Conservation (phyloP, 139 green algal species). For the Medakamo hakoo region DNA sequence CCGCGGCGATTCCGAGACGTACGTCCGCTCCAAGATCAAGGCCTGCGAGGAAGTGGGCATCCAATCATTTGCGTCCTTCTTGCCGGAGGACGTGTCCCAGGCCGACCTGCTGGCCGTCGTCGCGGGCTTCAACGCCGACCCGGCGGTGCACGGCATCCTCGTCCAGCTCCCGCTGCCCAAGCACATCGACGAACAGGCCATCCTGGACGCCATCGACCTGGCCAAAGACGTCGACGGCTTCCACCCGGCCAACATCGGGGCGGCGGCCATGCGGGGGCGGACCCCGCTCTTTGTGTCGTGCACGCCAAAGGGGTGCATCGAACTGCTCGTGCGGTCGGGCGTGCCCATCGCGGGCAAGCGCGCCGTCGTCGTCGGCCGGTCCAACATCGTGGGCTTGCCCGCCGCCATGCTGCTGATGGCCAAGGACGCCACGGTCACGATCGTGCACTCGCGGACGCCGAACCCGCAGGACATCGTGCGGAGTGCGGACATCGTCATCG, state of each 20-base stretch:
- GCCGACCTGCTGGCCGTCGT: conserved; percentile 79
- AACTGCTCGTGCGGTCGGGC: conserved; percentile 61
- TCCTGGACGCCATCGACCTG: conserved; percentile 68
- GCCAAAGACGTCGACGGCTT: conserved; percentile 92
- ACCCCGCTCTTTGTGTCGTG: conserved; percentile 65
- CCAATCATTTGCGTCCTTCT: conserved; percentile 59
- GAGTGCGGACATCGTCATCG: conserved; percentile 91
- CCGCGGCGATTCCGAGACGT: conserved; percentile 91
- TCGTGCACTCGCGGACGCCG: conserved; percentile 32
- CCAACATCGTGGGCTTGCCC: conserved; percentile 89
- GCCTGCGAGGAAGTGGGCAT: conserved; percentile 87
- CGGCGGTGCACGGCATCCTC: conserved; percentile 69
- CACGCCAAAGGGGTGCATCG: conserved; percentile 78
- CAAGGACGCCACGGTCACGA: conserved; percentile 32
- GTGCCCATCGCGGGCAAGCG: conserved; percentile 43
- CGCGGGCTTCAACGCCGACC: conserved; percentile 51
- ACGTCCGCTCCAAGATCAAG: conserved; percentile 91
- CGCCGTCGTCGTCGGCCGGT: conserved; percentile 76
- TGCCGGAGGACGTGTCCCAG: conserved; percentile 70
- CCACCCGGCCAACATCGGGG: conserved; percentile 80
- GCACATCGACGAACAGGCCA: conserved; percentile 58
- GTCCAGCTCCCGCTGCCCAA: conserved; percentile 74
- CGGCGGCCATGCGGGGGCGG: conserved; percentile 65
- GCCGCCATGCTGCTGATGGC: conserved; percentile 57
- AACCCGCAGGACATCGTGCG: conserved; percentile 43